A percentile compares a stretch with the other conserved stretches of the same genome.
phyloP scores from a whole-genome alignment of 805 yeast species.

The Lachancea sp. region DNA sequence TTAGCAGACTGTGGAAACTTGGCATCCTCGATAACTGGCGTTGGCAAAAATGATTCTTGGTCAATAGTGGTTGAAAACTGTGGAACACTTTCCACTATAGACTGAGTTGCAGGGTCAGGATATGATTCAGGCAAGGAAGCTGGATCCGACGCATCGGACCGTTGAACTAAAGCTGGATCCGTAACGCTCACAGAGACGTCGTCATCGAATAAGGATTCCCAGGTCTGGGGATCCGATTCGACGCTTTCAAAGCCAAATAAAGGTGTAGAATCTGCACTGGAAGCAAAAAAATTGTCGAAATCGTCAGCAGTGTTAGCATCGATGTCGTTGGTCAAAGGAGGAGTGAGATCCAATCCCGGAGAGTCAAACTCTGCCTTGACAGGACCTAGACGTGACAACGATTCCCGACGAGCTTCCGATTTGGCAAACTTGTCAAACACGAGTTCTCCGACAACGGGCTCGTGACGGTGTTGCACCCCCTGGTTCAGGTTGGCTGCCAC shows the following conservation, averaged over 20 bases:
- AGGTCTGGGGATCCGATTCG: constrained; percentile 37
- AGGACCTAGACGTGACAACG: neutral
- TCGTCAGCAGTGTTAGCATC: constrained; percentile 45
- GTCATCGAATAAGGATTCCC: constrained; percentile 58
- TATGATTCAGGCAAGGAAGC: too few relatives aligned
- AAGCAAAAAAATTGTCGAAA: constrained; percentile 51
- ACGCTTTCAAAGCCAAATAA: constrained; percentile 40
- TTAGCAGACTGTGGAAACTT: constrained; percentile 10
- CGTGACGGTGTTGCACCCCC: constrained; percentile 1
- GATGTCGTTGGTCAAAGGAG: neutral
- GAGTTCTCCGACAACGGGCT: constrained; percentile 22
- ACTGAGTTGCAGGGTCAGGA: too few relatives aligned
- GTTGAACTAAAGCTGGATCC: constrained; percentile 26
- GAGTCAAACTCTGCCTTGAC: constrained; percentile 6
- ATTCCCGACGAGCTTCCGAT: constrained; percentile 13
- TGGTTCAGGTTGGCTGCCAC: neutral
- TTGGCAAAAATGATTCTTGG: constrained; percentile 26
- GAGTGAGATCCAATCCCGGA: constrained; percentile 4
- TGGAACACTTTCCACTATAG: neutral
- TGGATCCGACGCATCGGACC: neutral
- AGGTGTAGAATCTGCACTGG: constrained; percentile 49
- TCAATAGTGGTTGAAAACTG: constrained; percentile 7
- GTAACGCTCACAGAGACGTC: constrained; percentile 36
- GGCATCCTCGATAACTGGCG: constrained; percentile 30
- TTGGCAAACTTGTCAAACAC: constrained; percentile 23